Base-by-base conservation (phyloP, 2,329 filamentous ascomycete genomes). In the Drechmeria coniospora region DNA sequence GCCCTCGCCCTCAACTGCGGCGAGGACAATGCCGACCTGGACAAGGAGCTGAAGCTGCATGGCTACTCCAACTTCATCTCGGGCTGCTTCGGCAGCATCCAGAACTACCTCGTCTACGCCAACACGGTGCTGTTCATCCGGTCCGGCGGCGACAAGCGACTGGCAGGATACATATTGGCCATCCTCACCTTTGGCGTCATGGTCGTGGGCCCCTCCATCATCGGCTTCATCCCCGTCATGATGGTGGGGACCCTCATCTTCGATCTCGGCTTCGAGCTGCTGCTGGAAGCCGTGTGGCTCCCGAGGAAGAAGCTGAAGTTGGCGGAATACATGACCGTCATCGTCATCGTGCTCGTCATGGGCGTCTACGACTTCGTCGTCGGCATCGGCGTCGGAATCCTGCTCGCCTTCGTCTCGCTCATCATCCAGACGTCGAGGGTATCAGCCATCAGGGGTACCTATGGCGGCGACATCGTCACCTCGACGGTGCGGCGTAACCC, bases 91-190 rank as follows among this genome's bases (percentile, higher is more conserved):
- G 90, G 90, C 9, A 94, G 86, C 46, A 92, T 98, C 33, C 68
- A 92, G 53, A 98, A 98, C 50, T 98, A 98, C 46, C 68, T 98
- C 2, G 90, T 98, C 1, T 98, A 95, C 45, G 87, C 87, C 32
- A 98, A 98, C 49, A 94, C 84, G 36, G 70, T 93, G n/a, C 74
- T 98, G 31, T 95, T 98, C 53, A 92, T 95, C 48, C 74, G 80
- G 15, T 92, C 84, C 25, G 90, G 90, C 11, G 90, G 87, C 13
- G 74, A 92, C 46, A 86, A 74, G 42, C 75, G 90, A 26, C 58
- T 92, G 24, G 90, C 86, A 7, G 90, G 90, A 3, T 65, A 86
- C 15, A 69, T 94, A 60, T 66, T 98, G 27, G 90, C 90, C 1
- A 56, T 65, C 14, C 70, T 79, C 5, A 98, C 90, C 0, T 73